Percentiles rank a stretch among this genome's conserved stretches.
phyloP scores from a whole-genome alignment of 805 yeast genomes.

The Saccharomycopsis sp. region DNA sequence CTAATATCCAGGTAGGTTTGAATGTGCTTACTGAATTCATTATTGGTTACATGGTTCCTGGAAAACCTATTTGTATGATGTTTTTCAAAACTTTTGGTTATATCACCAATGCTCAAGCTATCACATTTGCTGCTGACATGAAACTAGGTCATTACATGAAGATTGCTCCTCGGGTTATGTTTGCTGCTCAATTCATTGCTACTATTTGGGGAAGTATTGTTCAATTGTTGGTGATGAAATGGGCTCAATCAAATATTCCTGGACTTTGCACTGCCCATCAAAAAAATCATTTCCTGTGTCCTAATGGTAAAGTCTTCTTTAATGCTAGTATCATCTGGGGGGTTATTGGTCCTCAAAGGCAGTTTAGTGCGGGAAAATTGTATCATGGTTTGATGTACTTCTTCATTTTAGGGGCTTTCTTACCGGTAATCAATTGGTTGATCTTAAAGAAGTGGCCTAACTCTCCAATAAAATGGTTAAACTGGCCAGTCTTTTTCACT shows the following conservation, averaged over 20 bases:
- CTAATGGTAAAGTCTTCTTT: constrained; percentile 39
- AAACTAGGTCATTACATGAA: constrained; percentile 61
- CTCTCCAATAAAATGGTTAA: constrained; percentile 39
- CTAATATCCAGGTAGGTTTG: constrained; percentile 52
- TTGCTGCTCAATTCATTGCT: constrained; percentile 42
- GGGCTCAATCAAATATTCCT: constrained; percentile 33
- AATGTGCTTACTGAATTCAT: constrained; percentile 59
- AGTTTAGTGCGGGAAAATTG: constrained; percentile 41
- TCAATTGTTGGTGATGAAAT: constrained; percentile 36
- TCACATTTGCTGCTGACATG: constrained; percentile 46
- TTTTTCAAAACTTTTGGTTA: constrained; percentile 54
- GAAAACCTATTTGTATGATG: constrained; percentile 54
- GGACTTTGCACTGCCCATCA: constrained; percentile 40
- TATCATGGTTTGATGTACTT: constrained; percentile 52
- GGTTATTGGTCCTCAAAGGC: constrained; percentile 53
- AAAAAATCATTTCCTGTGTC: constrained; percentile 41
- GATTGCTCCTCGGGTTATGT: constrained; percentile 54
- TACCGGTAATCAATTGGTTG: constrained; percentile 36
- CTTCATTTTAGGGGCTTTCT: constrained; percentile 49
- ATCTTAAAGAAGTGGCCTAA: constrained; percentile 33
- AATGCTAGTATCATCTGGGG: constrained; percentile 62
- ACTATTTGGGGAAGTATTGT: constrained; percentile 39
- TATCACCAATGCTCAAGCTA: constrained; percentile 47
- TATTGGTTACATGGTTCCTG: constrained; percentile 60
- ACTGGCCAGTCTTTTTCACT: constrained; percentile 57